A percentile compares a stretch with the other conserved stretches of the same genome.
Conservation (phyloP, 2,329 filamentous ascomycete species). For the Ophiostoma ips region DNA sequence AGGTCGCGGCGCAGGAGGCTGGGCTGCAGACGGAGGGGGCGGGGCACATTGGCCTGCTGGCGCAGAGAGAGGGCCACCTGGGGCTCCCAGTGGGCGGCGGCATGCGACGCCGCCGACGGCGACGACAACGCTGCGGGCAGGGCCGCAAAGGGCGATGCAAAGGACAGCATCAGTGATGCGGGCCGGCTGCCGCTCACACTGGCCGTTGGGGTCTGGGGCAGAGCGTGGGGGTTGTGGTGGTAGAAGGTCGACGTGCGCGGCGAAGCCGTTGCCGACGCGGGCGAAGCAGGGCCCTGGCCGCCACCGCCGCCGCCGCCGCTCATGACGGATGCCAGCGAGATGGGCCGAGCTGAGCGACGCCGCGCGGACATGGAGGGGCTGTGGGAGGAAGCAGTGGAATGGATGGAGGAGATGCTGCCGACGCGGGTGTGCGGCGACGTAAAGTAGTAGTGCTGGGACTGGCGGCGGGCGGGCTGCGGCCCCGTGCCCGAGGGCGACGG, state of each 20-base stretch:
- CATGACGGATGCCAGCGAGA: constrained; percentile 5
- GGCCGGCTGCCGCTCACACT: constrained; percentile 3
- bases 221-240: not conserved
- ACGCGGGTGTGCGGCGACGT: not conserved
- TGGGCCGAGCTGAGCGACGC: not conserved
- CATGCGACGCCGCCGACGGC: no score
- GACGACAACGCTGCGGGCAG: not conserved
- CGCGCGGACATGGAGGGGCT: not conserved
- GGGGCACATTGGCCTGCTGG: constrained; percentile 1
- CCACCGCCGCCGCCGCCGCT: not conserved
- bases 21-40: constrained; percentile 7
- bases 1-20: not conserved
- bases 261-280: constrained; percentile 1
- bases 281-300: not conserved
- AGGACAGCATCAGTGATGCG: constrained; percentile 1
- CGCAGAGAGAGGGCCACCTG: not conserved
- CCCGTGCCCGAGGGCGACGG: not conserved
- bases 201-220: constrained; percentile 7
- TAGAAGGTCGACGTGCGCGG: constrained; percentile 3
- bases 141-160: constrained; percentile 1
- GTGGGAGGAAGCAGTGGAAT: not conserved
- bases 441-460: not conserved
- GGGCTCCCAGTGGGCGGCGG: not conserved
- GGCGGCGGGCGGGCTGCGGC: not conserved
- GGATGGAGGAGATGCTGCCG: constrained; percentile 1